Percentiles rank a stretch among this genome's conserved stretches.
Evolutionary conservation across 1,284 basidiomycete species (phyloP).

Genomic region (Trichosporon sp.): DNA sequence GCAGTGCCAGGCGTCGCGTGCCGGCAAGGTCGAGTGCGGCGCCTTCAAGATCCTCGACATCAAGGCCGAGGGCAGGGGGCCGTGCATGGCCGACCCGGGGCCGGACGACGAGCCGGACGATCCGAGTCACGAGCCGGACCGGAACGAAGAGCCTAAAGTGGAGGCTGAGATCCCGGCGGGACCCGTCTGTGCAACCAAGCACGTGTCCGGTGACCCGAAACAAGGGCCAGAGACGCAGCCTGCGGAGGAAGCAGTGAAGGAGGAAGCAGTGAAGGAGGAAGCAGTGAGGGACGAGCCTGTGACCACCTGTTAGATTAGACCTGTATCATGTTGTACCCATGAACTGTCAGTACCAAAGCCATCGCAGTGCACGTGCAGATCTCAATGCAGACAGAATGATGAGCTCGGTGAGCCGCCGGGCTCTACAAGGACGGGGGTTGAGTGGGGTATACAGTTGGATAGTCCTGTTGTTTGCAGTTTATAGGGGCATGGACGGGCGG

Average conservation of each 20-base stretch:
- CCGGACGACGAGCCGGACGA: background rate
- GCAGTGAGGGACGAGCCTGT: background rate
- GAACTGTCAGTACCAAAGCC: background rate
- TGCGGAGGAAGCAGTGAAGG: background rate
- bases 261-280: background rate
- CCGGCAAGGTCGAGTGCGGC: conserved; percentile 70
- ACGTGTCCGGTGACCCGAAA: background rate
- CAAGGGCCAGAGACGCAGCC: background rate
- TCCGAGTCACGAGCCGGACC: background rate
- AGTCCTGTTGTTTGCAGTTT: background rate
- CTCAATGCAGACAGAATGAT: conserved; percentile 4
- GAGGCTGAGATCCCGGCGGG: no score
- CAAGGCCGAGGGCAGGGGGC: conserved; percentile 61
- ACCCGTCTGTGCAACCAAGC: background rate
- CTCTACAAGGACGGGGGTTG: background rate
- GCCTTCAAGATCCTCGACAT: conserved; percentile 78
- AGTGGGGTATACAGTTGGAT: background rate
- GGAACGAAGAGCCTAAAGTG: no score
- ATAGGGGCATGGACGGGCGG: no score
- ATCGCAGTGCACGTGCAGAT: background rate
- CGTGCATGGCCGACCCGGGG: conserved; percentile 32
- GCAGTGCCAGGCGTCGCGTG: conserved; percentile 73
- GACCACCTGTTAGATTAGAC: background rate
- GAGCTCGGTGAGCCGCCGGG: background rate
- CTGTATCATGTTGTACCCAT: background rate